Conservation (phyloP, 176 grass and related monocot genomes). For the Melocanna baccifera region DNA sequence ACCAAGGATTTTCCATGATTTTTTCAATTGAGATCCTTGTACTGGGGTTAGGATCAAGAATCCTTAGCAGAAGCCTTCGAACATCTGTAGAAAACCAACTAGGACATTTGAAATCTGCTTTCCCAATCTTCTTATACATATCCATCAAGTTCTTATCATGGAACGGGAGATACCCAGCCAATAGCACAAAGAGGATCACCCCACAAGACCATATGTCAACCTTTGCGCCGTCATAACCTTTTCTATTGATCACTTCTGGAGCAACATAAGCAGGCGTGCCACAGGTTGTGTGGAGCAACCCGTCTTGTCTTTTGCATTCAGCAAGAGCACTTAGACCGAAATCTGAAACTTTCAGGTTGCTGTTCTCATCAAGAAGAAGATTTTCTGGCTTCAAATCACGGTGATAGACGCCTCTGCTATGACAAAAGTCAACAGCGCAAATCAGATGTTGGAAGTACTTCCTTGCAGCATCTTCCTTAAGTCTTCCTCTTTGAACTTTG, state of each 20-base stretch:
- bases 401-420: conserved; percentile 91
- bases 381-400: conserved; percentile 91
- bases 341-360: conserved; percentile 85
- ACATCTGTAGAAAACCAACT: conserved; percentile 73
- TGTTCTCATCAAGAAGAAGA: conserved; percentile 81
- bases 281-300: conserved; percentile 89
- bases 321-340: conserved; percentile 77
- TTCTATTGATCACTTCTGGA: conserved; percentile 85
- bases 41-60: conserved; percentile 86
- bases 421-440: conserved; percentile 78
- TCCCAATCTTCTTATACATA: conserved; percentile 96
- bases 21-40: conserved; percentile 79
- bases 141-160: conserved; percentile 92
- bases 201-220: conserved; percentile 98
- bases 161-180: conserved; percentile 87
- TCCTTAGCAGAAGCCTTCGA: conserved; percentile 59
- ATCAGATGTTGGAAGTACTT: conserved; percentile 96
- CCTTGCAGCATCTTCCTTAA: conserved; percentile 85
- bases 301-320: conserved; percentile 65
- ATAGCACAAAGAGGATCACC: conserved; percentile 84
- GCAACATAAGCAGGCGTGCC: conserved; percentile 97
- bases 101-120: conserved; percentile 81
- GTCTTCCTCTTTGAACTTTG: conserved; percentile 63
- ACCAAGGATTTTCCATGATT: conserved; percentile 95
- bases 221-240: conserved; percentile 91